Conservation (phyloP, 2,329 filamentous ascomycete species). For the Orbilia blumenaviensis region DNA sequence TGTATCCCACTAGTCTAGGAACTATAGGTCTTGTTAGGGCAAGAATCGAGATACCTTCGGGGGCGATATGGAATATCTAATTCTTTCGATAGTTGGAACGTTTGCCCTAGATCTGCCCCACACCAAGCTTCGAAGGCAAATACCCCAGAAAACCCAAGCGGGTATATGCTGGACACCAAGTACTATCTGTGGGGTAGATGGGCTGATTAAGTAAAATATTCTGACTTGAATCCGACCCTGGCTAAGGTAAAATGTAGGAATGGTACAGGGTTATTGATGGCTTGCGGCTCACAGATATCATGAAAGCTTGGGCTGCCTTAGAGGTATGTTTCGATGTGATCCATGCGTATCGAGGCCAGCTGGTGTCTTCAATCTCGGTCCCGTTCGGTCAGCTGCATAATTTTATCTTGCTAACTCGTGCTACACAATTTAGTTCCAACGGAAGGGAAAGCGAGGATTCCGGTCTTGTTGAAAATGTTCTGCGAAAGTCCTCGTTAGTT, state of each 20-base stretch:
- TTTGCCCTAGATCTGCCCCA: slow-evolving; percentile 10
- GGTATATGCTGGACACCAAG: slow-evolving; percentile 16
- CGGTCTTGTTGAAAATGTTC: slow-evolving; percentile 6
- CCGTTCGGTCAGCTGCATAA: background rate
- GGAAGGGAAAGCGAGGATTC: slow-evolving; percentile 34
- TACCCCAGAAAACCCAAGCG: slow-evolving; percentile 26
- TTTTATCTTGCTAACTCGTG: background rate
- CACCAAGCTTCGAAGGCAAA: slow-evolving; percentile 3
- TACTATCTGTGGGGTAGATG: slow-evolving; percentile 22
- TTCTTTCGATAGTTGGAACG: background rate
- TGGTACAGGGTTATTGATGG: background rate
- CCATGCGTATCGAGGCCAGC: background rate
- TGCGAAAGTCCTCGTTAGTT: background rate
- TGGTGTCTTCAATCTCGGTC: background rate
- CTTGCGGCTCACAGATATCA: background rate
- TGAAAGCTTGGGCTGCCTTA: slow-evolving; percentile 3
- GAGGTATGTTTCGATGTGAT: background rate
- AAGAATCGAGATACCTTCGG: too few species aligned
- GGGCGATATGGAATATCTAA: background rate
- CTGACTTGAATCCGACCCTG: slow-evolving; percentile 12
- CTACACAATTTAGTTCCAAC: background rate
- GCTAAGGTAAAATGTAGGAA: background rate
- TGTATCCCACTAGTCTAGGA: too few species aligned
- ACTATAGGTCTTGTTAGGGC: too few species aligned
- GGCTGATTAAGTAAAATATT: slow-evolving; percentile 8